Evolutionary conservation across 305 asterid species (phyloP).

Genomic region (Fraxinus albicans): DNA sequence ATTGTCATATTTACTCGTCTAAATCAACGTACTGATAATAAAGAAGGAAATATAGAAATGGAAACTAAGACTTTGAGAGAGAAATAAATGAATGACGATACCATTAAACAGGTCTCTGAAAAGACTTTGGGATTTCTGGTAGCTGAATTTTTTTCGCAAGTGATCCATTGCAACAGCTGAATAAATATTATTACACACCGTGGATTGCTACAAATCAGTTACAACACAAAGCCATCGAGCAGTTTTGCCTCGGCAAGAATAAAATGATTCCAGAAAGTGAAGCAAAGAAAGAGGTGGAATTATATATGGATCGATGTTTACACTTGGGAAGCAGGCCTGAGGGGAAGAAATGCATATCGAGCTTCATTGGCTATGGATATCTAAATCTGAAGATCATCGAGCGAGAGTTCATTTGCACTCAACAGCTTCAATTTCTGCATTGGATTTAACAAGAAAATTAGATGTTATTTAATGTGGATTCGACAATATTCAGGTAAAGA

Average conservation of each 20-base stretch:
- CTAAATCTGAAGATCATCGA: conserved; percentile 47
- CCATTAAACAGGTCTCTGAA: neutral
- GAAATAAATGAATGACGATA: neutral
- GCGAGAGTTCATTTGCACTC: conserved; percentile 36
- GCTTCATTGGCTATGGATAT: conserved; percentile 7
- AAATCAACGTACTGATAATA: neutral
- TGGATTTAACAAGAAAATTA: neutral
- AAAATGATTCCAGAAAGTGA: neutral
- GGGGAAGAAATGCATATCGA: conserved; percentile 15
- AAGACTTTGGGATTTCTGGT: neutral
- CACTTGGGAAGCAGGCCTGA: conserved; percentile 26
- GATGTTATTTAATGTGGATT: neutral
- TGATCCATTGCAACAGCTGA: neutral
- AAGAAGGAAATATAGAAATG: neutral
- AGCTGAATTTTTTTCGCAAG: neutral
- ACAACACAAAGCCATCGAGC: conserved; percentile 18
- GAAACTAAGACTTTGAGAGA: neutral
- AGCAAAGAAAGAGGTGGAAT: neutral
- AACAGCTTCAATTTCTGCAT: conserved; percentile 52
- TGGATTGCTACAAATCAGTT: conserved; percentile 2
- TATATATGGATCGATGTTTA: conserved; percentile 16
- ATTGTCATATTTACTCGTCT: neutral
- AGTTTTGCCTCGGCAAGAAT: conserved; percentile 4
- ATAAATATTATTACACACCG: neutral
- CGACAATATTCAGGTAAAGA: neutral